Conservation (phyloP, 257 asterid species). For the Solanum rostratum region DNA sequence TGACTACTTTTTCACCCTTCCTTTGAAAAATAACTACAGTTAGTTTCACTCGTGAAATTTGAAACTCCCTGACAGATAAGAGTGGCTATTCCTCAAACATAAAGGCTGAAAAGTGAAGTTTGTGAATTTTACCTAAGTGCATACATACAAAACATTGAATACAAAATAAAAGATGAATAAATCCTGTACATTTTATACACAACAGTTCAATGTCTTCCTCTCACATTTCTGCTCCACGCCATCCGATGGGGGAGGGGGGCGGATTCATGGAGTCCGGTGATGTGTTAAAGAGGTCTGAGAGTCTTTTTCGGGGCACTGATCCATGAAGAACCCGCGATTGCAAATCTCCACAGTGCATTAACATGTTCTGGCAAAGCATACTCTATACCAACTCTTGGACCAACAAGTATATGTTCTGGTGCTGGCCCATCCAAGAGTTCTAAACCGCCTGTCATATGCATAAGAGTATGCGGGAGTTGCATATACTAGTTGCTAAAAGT, state of each 20-base stretch:
- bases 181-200: background rate
- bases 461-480: background rate
- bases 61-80: background rate
- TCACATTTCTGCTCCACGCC: too few species aligned
- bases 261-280: background rate
- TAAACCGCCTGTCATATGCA: conserved; percentile 59
- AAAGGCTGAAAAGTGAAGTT: background rate
- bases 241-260: background rate
- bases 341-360: conserved; percentile 82
- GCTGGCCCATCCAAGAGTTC: conserved; percentile 79
- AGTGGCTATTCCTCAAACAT: too few species aligned
- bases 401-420: conserved; percentile 59
- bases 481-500: background rate
- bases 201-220: background rate
- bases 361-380: conserved; percentile 79
- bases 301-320: conserved; percentile 84
- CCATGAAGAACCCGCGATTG: conserved; percentile 72
- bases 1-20: background rate
- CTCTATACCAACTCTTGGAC: conserved; percentile 86
- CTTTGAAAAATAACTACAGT: background rate
- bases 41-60: background rate
- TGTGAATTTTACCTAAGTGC: background rate
- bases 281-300: conserved; percentile 34
- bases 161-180: background rate
- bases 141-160: background rate